These are phyloP conservation scores for Cyberlindnera euphorbiae DNA, from an alignment of 805 yeast species.

Conservation along the genomic window DNA sequence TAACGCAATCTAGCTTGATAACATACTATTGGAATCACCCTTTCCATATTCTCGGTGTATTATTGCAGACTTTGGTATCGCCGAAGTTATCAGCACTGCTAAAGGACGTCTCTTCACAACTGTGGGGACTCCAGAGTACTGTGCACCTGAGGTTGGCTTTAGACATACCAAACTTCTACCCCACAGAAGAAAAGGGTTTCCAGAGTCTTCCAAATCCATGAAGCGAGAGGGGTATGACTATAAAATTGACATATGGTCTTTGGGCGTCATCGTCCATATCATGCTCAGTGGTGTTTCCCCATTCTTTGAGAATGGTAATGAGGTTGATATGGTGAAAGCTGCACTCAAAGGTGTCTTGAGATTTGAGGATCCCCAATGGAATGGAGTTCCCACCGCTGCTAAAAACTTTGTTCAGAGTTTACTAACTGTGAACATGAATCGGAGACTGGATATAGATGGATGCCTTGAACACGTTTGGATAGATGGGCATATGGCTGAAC, in stretches of 20 bases:
- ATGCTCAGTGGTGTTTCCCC: slow-evolving; percentile 63
- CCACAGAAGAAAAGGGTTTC: slow-evolving; percentile 4
- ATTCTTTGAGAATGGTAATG: slow-evolving; percentile 46
- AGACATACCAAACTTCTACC: slow-evolving; percentile 28
- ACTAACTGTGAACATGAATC: slow-evolving; percentile 32
- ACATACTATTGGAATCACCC: slow-evolving; percentile 52
- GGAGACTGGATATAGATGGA: slow-evolving; percentile 34
- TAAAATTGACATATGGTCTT: slow-evolving; percentile 67
- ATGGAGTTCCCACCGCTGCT: slow-evolving; percentile 34
- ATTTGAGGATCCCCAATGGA: slow-evolving; percentile 40
- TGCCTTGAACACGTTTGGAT: slow-evolving; percentile 49
- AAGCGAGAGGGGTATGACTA: slow-evolving; percentile 39
- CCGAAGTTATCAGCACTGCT: slow-evolving; percentile 30
- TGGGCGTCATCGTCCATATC: slow-evolving; percentile 57
- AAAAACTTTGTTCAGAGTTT: slow-evolving; percentile 40
- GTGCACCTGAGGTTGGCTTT: slow-evolving; percentile 67
- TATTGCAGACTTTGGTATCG: slow-evolving; percentile 67
- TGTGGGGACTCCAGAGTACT: slow-evolving; percentile 64
- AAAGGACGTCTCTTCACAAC: slow-evolving; percentile 42
- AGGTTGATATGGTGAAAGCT: slow-evolving; percentile 35
- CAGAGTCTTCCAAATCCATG: background rate
- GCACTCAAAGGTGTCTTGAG: slow-evolving; percentile 38
- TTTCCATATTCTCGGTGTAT: slow-evolving; percentile 48
- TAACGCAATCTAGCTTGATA: slow-evolving; percentile 59
- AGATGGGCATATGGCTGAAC: slow-evolving; percentile 30